Base-by-base conservation (phyloP, 495 filamentous ascomycete species). In the Xylona heveae region DNA sequence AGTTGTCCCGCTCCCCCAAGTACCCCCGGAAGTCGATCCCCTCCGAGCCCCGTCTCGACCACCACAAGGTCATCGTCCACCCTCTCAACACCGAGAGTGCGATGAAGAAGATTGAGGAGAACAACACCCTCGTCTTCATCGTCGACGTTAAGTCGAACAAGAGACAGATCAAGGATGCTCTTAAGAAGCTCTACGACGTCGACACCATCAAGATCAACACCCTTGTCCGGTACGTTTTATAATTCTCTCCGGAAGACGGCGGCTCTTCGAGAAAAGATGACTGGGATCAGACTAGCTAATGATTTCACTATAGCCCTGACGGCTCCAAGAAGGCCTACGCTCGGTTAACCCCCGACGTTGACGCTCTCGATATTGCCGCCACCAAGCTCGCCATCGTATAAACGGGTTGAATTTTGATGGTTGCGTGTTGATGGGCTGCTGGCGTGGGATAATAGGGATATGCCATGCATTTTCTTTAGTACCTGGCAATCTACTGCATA, bases 21-120 rank as follows among this genome's bases (percentile, higher is more conserved):
- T 99, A 92, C 72, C 88, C 78, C 42, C 80, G 84, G 64, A 84
- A 83, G 68, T 83, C 79, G 43, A 68, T 99, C 53, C 73, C 80
- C 35, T 78, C 88, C 50, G 70, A 68, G 45, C 75, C 84, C 45
- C 79, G 79, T 41, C 75, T 95, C 51, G 88, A 97, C 59, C 76
- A 80, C 60, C 71, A 76, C 69, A 85, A 88, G 66, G 61, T 85
- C 51, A 73, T 90, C 52, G 63, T 56, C 19, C 49, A 53, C 43
- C 70, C 70, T 30, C 66, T 97, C 39, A 99, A 99, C 69, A 94
- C 88, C 33, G 88, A 97, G 73, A 80, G 74, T 44, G 90, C 88
- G 49, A 92, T 99, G 81, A 99, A 99, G 81, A 94, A 93, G 77
- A 91, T 95, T 42, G 90, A 95, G 72, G 88, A 95, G 77, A 79